Percentiles rank a stretch among this genome's conserved stretches.
These are phyloP conservation scores for Vigna hirtella DNA, from an alignment of 306 rosid species.

Conservation along the genomic window DNA sequence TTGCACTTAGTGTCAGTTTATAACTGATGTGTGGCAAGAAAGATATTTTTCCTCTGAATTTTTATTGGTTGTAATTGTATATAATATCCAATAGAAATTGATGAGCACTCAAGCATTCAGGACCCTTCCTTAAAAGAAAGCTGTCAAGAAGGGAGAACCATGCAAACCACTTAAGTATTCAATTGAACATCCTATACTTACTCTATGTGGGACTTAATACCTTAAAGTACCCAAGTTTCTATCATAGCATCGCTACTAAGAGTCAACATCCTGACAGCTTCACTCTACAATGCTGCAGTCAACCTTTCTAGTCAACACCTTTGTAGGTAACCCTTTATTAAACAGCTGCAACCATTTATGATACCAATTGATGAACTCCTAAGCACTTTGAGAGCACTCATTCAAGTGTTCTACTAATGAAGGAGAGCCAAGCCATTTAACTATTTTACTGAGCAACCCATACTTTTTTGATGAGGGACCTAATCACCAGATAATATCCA, in stretches of 20 bases:
- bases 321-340: background rate
- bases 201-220: background rate
- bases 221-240: background rate
- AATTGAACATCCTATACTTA: background rate
- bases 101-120: background rate
- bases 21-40: slow-evolving; percentile 1
- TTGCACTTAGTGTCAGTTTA: slow-evolving; percentile 9
- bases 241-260: background rate
- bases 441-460: background rate
- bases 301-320: background rate
- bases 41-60: slow-evolving; percentile 9
- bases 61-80: background rate
- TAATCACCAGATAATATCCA: background rate
- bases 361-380: background rate
- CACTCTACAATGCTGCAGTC: background rate
- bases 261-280: background rate
- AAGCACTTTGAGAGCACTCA: background rate
- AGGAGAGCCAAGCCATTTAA: background rate
- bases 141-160: background rate
- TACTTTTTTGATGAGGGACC: background rate
- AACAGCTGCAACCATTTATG: background rate
- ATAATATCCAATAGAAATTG: background rate
- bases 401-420: background rate
- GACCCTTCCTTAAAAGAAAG: background rate
- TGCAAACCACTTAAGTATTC: background rate